Conservation (phyloP, 2,329 filamentous ascomycete genomes). For the Venturia nashicola region DNA sequence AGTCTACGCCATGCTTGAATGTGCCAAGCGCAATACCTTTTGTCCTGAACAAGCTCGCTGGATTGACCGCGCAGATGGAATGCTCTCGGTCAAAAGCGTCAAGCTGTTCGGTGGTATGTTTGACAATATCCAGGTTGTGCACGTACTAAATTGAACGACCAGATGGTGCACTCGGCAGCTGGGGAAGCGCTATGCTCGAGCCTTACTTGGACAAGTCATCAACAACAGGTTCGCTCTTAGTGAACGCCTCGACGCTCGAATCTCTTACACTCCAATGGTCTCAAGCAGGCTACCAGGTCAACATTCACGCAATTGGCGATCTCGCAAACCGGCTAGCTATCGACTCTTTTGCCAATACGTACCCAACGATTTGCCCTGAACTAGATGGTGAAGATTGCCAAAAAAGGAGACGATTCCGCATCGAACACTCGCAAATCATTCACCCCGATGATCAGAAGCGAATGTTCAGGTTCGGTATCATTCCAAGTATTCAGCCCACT, state of each 20-base stretch:
- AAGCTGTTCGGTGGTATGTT: conserved; percentile 54
- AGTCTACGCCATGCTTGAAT: conserved; percentile 59
- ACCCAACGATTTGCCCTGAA: conserved; percentile 40
- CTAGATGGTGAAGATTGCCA: conserved; percentile 35
- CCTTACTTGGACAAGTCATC: conserved; percentile 53
- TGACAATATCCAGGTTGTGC: not conserved
- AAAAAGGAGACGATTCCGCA: conserved; percentile 45
- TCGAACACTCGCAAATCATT: conserved; percentile 62
- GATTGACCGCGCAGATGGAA: conserved; percentile 33
- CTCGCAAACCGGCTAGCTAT: conserved; percentile 53
- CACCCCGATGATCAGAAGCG: conserved; percentile 51
- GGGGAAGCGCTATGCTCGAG: conserved; percentile 60
- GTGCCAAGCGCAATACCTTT: conserved; percentile 49
- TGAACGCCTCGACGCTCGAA: conserved; percentile 48
- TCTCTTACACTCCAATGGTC: conserved; percentile 47
- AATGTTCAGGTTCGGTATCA: conserved; percentile 46
- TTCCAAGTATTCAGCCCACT: conserved; percentile 59
- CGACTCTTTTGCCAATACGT: conserved; percentile 47
- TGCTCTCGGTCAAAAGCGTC: conserved; percentile 48
- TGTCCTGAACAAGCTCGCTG: conserved; percentile 41
- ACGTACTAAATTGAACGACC: conserved; percentile 12
- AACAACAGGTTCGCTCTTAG: conserved; percentile 51
- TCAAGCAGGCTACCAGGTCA: conserved; percentile 50
- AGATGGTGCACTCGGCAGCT: conserved; percentile 60
- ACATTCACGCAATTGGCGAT: conserved; percentile 63